Percentiles rank a stretch among this genome's conserved stretches.
Evolutionary conservation across 2,329 filamentous ascomycete genomes (phyloP).

Genomic region (Pseudopithomyces maydicus): DNA sequence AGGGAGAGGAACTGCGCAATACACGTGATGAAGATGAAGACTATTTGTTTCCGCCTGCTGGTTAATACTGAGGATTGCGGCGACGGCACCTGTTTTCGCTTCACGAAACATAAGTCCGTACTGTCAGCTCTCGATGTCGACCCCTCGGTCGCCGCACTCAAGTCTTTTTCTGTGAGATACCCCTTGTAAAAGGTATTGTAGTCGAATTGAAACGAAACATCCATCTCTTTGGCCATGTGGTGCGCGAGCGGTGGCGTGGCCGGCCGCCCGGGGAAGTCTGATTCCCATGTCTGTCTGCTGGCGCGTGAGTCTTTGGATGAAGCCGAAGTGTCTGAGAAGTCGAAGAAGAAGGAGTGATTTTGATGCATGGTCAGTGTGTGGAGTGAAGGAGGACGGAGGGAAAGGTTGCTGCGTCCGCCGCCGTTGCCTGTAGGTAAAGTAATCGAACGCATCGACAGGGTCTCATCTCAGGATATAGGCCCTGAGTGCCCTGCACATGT

Average conservation of each 20-base stretch:
- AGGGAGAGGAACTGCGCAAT: conserved; percentile 51
- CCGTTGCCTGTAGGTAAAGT: not conserved
- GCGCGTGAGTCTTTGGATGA: not conserved
- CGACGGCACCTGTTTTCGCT: no score
- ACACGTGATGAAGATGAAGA: conserved; percentile 30
- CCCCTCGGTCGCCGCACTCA: not conserved
- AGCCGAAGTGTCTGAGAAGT: not conserved
- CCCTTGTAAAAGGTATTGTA: not conserved
- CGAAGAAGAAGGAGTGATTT: not conserved
- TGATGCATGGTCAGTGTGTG: not conserved
- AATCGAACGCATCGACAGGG: not conserved
- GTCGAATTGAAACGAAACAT: not conserved
- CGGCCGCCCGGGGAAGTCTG: not conserved
- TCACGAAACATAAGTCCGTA: not conserved
- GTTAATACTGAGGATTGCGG: not conserved
- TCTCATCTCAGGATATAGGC: no score
- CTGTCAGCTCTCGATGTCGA: not conserved
- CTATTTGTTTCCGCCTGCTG: conserved; percentile 16
- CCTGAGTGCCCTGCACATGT: no score
- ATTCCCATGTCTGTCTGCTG: not conserved
- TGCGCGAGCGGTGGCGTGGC: not conserved
- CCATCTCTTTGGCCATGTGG: not conserved
- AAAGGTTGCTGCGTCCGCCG: no score
- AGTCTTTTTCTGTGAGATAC: not conserved
- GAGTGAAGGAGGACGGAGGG: not conserved